Base-by-base conservation (phyloP, 805 yeast genomes). In the Kuraishia molischiana region DNA sequence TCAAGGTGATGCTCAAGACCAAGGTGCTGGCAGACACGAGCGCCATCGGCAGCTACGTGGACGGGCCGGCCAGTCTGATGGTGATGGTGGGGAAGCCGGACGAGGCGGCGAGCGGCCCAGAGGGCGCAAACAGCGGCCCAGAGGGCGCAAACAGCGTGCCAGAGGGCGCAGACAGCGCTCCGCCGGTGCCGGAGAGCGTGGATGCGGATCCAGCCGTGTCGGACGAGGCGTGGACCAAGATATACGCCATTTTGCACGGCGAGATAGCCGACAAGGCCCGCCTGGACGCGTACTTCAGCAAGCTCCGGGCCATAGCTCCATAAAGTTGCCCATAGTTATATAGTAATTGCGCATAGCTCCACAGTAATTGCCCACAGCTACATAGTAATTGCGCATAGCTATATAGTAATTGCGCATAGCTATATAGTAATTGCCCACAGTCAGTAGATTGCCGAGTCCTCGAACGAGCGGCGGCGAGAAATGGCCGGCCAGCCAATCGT, bases 1-100 rank as follows among this genome's bases (percentile, higher is more conserved):
- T 73, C 32, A 69, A 67, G 45, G 50, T 73, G 29, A 59, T 73
- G 64, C 46, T 68, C 38, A 73, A 72, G 49, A 67, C 77, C 1
- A 72, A 69, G 46, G 74, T 72, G 9, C 53, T 70, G 10, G 67
- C 64, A 31, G 79, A 73, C 48, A 53, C 67, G 1, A 55, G 65
- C 19, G 37, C 51, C 3, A 43, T 70, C 21, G 41, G 21, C 2
- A 41, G 42, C 10, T 19, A 49, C 9, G 37, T 30, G 3, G 48
- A 44, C 38, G 50, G 49, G 20, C 41, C 45, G 41, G 24, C 59
- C 28, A 42, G 51, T 20, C 51, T 65, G 34, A 65, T 56, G 50
- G 64, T 61, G 15, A 51, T 64, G 58, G 52, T 64, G 6, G 41
- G 51, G n/a, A 44, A 45, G 19, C 19, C 18, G 26, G 34, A 31